These are phyloP conservation scores for Rhexocercosporidium sp. DNA, from an alignment of 2,329 filamentous ascomycete genomes.

Conservation along the genomic window DNA sequence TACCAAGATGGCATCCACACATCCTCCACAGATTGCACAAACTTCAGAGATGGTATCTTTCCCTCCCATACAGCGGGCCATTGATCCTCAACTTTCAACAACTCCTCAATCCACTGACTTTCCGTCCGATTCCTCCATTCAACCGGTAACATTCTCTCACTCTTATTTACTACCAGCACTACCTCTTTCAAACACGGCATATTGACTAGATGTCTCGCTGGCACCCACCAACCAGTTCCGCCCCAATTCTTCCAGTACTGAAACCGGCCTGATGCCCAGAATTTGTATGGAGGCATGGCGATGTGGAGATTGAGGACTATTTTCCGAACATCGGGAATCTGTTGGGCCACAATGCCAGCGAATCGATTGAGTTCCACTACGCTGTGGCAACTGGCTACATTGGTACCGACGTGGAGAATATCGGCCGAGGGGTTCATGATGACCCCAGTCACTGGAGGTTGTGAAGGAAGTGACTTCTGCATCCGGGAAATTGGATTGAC, in stretches of 20 bases:
- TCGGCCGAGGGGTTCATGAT: neutral
- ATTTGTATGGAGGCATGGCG: conserved; percentile 4
- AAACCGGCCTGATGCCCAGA: neutral
- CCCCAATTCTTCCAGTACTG: conserved; percentile 18
- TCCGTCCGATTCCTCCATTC: conserved; percentile 13
- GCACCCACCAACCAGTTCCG: conserved; percentile 14
- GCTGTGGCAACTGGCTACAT: neutral
- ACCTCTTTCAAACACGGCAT: conserved; percentile 10
- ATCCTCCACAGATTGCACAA: neutral
- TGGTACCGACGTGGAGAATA: neutral
- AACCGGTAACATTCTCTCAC: conserved; percentile 9
- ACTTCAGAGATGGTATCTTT: neutral
- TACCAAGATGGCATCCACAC: neutral
- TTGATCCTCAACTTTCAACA: conserved; percentile 3
- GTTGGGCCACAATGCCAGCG: neutral
- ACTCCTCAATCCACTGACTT: conserved; percentile 12
- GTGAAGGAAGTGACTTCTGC: neutral
- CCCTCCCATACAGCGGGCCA: conserved; percentile 14
- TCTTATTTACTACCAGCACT: neutral
- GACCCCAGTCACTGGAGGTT: neutral
- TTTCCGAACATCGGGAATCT: neutral
- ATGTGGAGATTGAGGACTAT: neutral
- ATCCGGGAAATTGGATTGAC: neutral
- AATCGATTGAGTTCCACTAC: neutral
- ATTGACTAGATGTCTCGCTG: neutral